Evolutionary conservation across 805 yeast genomes (phyloP).

Genomic region (Candida caryicola): DNA sequence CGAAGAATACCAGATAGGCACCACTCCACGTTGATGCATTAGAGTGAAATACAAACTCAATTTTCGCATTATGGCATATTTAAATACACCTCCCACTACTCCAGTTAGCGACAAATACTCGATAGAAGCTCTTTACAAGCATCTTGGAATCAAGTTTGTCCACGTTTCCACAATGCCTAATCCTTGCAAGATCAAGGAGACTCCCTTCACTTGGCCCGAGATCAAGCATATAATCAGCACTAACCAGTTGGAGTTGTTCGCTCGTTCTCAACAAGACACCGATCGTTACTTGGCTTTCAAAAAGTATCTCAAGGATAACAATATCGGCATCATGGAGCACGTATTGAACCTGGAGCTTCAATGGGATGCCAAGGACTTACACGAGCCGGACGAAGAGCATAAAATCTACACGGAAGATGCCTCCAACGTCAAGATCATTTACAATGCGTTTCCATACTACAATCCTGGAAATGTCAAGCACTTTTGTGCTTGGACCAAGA

Average conservation of each 20-base stretch:
- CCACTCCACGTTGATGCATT: too few relatives aligned
- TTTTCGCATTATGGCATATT: slow-evolving; percentile 9
- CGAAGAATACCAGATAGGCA: too few relatives aligned
- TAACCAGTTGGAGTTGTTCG: slow-evolving; percentile 46
- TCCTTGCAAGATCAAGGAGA: slow-evolving; percentile 28
- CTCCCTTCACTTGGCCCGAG: slow-evolving; percentile 49
- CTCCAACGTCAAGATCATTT: slow-evolving; percentile 44
- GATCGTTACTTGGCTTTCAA: slow-evolving; percentile 48
- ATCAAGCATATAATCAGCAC: slow-evolving; percentile 33
- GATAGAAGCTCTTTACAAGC: slow-evolving; percentile 13
- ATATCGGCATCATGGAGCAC: slow-evolving; percentile 46
- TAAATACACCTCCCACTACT: slow-evolving; percentile 14
- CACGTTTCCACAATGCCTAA: slow-evolving; percentile 37
- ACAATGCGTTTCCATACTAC: slow-evolving; percentile 68
- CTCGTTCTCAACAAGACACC: slow-evolving; percentile 46
- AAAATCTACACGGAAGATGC: slow-evolving; percentile 38
- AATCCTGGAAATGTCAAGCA: slow-evolving; percentile 52
- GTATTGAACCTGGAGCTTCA: slow-evolving; percentile 45
- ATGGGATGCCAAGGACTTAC: slow-evolving; percentile 45
- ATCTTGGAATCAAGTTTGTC: slow-evolving; percentile 18
- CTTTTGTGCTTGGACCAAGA: slow-evolving; percentile 66
- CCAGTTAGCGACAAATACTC: slow-evolving; percentile 6
- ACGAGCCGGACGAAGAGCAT: slow-evolving; percentile 24
- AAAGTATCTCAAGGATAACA: slow-evolving; percentile 26
- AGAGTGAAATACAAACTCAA: too few relatives aligned